phyloP scores from a whole-genome alignment of 2,329 filamentous ascomycete genomes.

The Phialophora macrospora region DNA sequence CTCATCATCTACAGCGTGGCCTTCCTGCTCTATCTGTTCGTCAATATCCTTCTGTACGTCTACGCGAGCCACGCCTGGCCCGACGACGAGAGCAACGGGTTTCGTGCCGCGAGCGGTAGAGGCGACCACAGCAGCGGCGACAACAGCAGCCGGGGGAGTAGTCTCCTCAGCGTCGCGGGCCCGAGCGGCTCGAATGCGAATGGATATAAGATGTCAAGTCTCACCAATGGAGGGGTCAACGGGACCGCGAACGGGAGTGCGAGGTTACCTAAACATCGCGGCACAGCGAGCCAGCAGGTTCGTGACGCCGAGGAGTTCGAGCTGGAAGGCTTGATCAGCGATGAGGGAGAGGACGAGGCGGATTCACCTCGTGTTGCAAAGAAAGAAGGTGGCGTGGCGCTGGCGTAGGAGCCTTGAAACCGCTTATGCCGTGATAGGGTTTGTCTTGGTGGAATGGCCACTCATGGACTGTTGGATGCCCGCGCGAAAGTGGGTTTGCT shows the following conservation, averaged over 20 bases:
- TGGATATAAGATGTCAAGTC: conserved; percentile 20
- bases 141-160: conserved; percentile 2
- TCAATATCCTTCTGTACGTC: conserved; percentile 81
- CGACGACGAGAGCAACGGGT: conserved; percentile 41
- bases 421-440: neutral
- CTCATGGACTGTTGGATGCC: neutral
- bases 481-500: neutral
- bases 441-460: neutral
- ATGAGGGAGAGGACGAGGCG: conserved; percentile 52
- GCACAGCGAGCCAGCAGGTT: conserved; percentile 56
- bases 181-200: conserved; percentile 16
- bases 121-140: conserved; percentile 4
- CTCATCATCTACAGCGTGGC: conserved; percentile 89
- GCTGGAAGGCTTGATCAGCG: conserved; percentile 84
- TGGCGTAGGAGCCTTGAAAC: conserved; percentile 1
- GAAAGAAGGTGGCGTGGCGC: conserved; percentile 24
- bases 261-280: conserved; percentile 32
- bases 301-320: conserved; percentile 92
- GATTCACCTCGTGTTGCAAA: conserved; percentile 27
- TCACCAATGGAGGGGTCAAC: conserved; percentile 26
- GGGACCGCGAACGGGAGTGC: conserved; percentile 25
- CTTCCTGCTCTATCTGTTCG: conserved; percentile 88
- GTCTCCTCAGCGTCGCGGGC: conserved; percentile 27
- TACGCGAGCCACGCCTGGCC: conserved; percentile 71
- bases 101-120: conserved; percentile 9